Evolutionary conservation across 306 rosid genomes (phyloP), one percentile per base, ranked within the genome.

Genomic region (Dalbergia cochinchinensis): DNA sequence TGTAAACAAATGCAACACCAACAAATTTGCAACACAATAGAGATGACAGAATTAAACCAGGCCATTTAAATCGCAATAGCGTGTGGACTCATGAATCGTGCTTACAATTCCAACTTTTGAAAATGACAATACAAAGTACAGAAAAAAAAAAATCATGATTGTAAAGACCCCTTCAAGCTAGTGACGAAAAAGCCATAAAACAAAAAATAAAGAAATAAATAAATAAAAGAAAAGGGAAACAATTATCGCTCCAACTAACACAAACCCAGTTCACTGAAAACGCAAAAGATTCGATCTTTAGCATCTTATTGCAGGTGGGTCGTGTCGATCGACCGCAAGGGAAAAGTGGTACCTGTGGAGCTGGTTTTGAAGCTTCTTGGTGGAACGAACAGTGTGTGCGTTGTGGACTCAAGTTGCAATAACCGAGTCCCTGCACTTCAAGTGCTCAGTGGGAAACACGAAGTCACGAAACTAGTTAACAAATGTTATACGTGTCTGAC

Each of bases 321-420:
- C 2, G 33, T 57, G 53, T 4, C 4, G 13, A 83, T 63, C 45
- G 47, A 77, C 55, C 37, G 33, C 13, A 50, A 55, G 48, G 3
- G 72, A 44, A 63, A 50, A 50, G 35, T 57, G 60, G 26, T 83
- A 87, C 92, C 89, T 85, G 64, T 20, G 67, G 73, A 78, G 57
- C 73, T n/a, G 69, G 76, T 14, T 50, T 13, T 13, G 69, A 78
- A 82, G 80, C 18, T 26, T 71, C 26, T 54, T 37, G 11, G 62
- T 26, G 78, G 12, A 31, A 44, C 35, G 57, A 53, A 67, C 74
- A 44, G 50, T 22, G 80, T 57, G 63, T 11, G 60, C n/a, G 70
- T 26, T 0, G 74, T 41, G 71, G 75, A 73, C 66, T 83, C 61
- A 11, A 7, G 11, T 82, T 7, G 55, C 53, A 65, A 47, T 50